Evolutionary conservation across 2,329 filamentous ascomycete genomes (phyloP).

Genomic region (Chaetomium sp.): DNA sequence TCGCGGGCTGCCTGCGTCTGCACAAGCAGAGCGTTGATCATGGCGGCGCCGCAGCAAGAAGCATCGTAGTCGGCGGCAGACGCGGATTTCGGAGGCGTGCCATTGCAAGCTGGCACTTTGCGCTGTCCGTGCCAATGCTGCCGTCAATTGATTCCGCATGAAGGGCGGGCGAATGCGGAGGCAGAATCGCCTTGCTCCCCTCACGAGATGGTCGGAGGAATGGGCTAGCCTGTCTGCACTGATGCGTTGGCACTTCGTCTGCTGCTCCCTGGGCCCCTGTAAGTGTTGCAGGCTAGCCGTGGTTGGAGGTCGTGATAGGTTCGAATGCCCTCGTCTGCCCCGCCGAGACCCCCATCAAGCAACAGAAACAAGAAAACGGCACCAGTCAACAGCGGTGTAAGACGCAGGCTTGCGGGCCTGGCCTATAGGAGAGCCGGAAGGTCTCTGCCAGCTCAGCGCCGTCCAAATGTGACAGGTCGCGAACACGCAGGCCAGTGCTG

Average conservation of each 20-base stretch:
- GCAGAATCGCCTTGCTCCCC: conserved; percentile 19
- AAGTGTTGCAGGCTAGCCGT: conserved; percentile 41
- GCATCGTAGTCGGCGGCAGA: conserved; percentile 11
- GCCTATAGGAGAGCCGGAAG: conserved; percentile 47
- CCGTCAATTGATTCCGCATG: conserved; percentile 1
- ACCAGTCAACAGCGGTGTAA: conserved; percentile 33
- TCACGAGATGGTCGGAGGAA: conserved; percentile 24
- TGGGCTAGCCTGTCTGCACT: conserved; percentile 40
- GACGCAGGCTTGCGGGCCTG: conserved; percentile 37
- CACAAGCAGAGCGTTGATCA: conserved; percentile 1
- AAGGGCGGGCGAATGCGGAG: conserved; percentile 27
- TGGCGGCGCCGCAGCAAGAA: not conserved
- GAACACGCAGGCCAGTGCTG: conserved; percentile 30
- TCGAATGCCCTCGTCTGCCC: conserved; percentile 40
- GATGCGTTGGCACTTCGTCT: conserved; percentile 44
- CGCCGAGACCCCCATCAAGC: conserved; percentile 40
- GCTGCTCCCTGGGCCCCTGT: conserved; percentile 48
- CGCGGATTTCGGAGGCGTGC: not conserved
- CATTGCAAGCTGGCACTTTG: conserved; percentile 15
- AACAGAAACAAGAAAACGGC: conserved; percentile 45
- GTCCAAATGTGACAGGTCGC: conserved; percentile 48
- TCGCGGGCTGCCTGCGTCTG: conserved; percentile 15
- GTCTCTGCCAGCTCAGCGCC: conserved; percentile 50
- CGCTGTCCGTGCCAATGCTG: conserved; percentile 13
- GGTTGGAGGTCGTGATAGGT: conserved; percentile 48